phyloP scores from a whole-genome alignment of 1,284 basidiomycete species.

The Pseudozyma flocculosa region DNA sequence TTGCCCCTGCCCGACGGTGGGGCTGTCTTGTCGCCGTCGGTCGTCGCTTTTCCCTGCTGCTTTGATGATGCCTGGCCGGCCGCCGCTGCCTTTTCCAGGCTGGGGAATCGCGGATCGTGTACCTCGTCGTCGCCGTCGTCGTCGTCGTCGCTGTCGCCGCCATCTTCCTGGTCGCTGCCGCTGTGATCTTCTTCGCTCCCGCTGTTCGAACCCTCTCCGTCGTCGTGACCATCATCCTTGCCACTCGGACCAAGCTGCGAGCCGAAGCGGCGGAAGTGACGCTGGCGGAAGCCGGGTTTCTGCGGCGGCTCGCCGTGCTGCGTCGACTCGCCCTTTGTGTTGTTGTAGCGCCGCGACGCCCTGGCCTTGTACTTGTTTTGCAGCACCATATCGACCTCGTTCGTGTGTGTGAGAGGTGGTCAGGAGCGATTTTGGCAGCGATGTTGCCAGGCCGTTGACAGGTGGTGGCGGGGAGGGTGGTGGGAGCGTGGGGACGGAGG shows the following conservation, averaged over 20 bases:
- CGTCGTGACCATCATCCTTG: no score
- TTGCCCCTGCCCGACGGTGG: conserved; percentile 14
- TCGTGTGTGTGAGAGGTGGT: no score
- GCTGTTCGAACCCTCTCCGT: no score
- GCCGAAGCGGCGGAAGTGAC: conserved; percentile 1
- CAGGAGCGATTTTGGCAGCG: no score
- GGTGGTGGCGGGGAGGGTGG: no score
- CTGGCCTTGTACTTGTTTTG: conserved; percentile 58
- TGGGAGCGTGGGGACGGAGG: no score
- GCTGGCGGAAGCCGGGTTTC: conserved; percentile 15
- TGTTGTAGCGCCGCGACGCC: conserved; percentile 50
- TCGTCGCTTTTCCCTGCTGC: conserved; percentile 9
- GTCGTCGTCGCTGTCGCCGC: conserved; percentile 4
- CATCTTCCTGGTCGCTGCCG: conserved; percentile 1
- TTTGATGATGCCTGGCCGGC: conserved; percentile 1
- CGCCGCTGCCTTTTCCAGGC: conserved; percentile 16
- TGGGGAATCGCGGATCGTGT: conserved; percentile 14
- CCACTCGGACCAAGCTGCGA: no score
- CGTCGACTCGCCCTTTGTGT: conserved; percentile 5
- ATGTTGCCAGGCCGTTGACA: no score
- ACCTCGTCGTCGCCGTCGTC: conserved; percentile 9
- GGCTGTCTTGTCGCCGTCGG: neutral
- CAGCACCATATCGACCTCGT: conserved; percentile 39
- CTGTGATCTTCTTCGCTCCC: neutral
- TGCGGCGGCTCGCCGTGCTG: conserved; percentile 9